Base-by-base conservation (phyloP, 1,139 yeast genomes). In the Candida buenavistaensis region DNA sequence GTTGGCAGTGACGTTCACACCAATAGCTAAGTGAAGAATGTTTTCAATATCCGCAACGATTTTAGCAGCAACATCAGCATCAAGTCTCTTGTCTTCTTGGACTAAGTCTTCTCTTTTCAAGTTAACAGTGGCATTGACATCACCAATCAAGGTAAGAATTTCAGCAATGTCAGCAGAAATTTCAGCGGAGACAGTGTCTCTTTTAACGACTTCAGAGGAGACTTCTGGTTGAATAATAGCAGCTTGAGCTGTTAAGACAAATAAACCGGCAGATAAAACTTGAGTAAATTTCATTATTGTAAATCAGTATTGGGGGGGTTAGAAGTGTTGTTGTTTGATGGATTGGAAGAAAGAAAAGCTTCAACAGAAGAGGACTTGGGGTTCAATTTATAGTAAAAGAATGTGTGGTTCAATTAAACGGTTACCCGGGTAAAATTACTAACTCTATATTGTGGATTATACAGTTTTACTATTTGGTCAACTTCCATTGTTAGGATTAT, bases 161-260 rank as follows among this genome's bases (percentile, higher is more conserved):
- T 21, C 13, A 5, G 19, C 16, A 10, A 29, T 24, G 19, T 29
- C 26, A 12, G 15, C 16, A 27, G 29, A 23, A 17, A 24, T n/a
- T 6, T 13, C 6, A 7, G 23, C 29, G 19, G 13, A 9, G 11
- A 27, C 23, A 17, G 14, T 20, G 12, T 14, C 23, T 30, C 35
- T 32, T 26, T 32, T 32, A 12, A 14, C 30, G 26, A 17, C 23
- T 13, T 24, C 33, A 8, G 5, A 11, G 15, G 7, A 17, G 6
- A 12, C 11, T 13, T 26, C 26, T 21, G 14, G 35, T 21, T 14
- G 25, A 7, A 32, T 32, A 22, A 16, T 28, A 21, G 29, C 29
- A 26, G 35, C 35, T 26, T 32, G 30, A 15, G 35, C 21, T 15
- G 30, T 26, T 22, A 32, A 26, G 26, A 30, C 35, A 17, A 26